Base-by-base conservation (phyloP, 2,329 filamentous ascomycete species). In the Rhynchosporium graminicola region DNA sequence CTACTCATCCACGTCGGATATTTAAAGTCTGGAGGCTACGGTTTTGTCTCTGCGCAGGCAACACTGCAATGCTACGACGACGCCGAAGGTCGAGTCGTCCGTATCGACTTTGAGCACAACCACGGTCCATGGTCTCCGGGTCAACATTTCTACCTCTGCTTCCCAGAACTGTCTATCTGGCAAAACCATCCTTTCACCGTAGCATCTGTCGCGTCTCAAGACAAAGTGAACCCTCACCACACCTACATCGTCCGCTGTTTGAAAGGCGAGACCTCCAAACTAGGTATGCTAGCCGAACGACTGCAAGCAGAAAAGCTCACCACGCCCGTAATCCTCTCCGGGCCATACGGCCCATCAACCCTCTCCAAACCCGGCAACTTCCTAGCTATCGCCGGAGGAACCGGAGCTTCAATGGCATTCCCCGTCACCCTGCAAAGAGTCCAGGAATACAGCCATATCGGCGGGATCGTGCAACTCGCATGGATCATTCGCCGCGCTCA, bases 111-210 rank as follows among this genome's bases (percentile, higher is more conserved):
- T 63, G 76, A 82, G 1, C 85, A 89, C 65, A 75, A 92, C 87
- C 61, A 91, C 86, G 79, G 91, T 86, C 4, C 82, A 1, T 72
- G 69, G 71, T 46, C 83, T 88, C 13, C 92, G 0, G 89, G 90
- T 33, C 89, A 92, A 75, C 89, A 93, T 74, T 87, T 88, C 55
- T 93, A 92, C 74, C 77, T 93, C 31, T 92, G 91, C 76, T 83
- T 93, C 75, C 89, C 90, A 4, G 79, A 81, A 9, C 80, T 92
- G 71, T 88, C 87, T 65, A 81, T 86, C 68, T 89, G 86, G 86
- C 89, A 90, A 71, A 91, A 87, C 50, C 90, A 93, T 71, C 90
- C 90, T 1, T 91, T 92, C 77, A 90, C 89, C 3, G 80, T 92
- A 43, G 87, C 88, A 38, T 92, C 89, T 65, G 89, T 90, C 0